These are phyloP conservation scores for Globisporangium polare DNA, from an alignment of 352 stramenopile genomes.

Conservation along the genomic window DNA sequence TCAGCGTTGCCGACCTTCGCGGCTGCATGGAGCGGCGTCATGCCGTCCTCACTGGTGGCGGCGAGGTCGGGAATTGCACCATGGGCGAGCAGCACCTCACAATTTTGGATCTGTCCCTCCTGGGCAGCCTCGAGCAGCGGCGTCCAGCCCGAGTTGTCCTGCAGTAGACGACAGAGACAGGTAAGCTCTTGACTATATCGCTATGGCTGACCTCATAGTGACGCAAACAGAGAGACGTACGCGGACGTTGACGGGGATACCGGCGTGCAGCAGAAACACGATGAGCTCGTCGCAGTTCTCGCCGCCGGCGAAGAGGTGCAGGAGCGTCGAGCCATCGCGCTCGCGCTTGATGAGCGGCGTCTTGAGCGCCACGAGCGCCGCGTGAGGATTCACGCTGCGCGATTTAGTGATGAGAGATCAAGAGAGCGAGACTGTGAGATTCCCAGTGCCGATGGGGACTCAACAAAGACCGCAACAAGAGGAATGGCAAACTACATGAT, in stretches of 20 bases:
- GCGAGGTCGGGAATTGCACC: slow-evolving; percentile 38
- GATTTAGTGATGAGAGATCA: background rate
- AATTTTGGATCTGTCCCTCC: slow-evolving; percentile 48
- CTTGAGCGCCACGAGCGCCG: slow-evolving; percentile 6
- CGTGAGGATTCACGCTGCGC: slow-evolving; percentile 16
- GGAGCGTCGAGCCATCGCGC: slow-evolving; percentile 17
- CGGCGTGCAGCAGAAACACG: slow-evolving; percentile 33
- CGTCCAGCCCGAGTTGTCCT: slow-evolving; percentile 51
- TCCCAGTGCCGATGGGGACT: background rate
- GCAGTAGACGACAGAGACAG: too few species aligned
- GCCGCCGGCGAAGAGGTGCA: slow-evolving; percentile 18
- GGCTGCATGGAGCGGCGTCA: slow-evolving; percentile 46
- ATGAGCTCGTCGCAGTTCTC: slow-evolving; percentile 31
- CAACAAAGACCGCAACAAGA: too few species aligned
- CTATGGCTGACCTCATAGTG: background rate
- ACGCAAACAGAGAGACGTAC: slow-evolving; percentile 8
- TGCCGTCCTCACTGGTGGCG: slow-evolving; percentile 1
- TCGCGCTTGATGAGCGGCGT: slow-evolving; percentile 12
- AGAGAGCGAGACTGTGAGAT: background rate
- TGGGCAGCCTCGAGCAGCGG: slow-evolving; percentile 57
- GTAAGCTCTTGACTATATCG: too few species aligned
- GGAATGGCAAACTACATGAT: slow-evolving; percentile 22
- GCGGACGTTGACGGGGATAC: slow-evolving; percentile 32
- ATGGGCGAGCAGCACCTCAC: slow-evolving; percentile 35
- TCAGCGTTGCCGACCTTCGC: slow-evolving; percentile 56